Percentiles rank a stretch among this genome's conserved stretches.
phyloP scores from a whole-genome alignment of 306 rosid species.

The Cucurbita maxima region DNA sequence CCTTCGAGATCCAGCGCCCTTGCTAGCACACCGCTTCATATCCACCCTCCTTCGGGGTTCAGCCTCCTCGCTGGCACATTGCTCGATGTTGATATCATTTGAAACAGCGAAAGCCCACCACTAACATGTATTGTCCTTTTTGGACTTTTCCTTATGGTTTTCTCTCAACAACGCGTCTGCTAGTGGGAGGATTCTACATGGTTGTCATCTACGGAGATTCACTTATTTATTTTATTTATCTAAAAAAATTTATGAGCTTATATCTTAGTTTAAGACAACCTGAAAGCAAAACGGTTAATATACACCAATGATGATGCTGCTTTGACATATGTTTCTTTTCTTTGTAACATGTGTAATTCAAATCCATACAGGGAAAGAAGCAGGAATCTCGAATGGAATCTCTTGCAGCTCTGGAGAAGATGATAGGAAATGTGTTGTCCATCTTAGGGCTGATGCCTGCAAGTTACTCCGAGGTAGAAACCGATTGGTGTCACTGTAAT shows the following conservation, averaged over 20 bases:
- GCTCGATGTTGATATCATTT: too few relatives aligned
- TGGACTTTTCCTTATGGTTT: too few relatives aligned
- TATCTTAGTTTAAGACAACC: not conserved
- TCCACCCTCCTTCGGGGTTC: too few relatives aligned
- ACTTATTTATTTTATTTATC: not conserved
- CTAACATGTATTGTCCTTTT: too few relatives aligned
- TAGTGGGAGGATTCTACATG: too few relatives aligned
- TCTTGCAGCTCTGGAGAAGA: slow-evolving; percentile 58
- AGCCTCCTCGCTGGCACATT: too few relatives aligned
- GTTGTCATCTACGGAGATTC: not conserved
- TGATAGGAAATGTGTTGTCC: slow-evolving; percentile 34
- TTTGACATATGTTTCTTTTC: not conserved
- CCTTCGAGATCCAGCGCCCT: too few relatives aligned
- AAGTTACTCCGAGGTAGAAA: slow-evolving; percentile 53
- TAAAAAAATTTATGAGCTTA: not conserved
- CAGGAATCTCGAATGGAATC: slow-evolving; percentile 61
- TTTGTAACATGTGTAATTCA: slow-evolving; percentile 6
- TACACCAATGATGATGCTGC: not conserved
- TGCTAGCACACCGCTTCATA: too few relatives aligned
- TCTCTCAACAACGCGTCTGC: too few relatives aligned
- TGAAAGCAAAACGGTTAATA: not conserved
- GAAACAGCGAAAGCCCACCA: too few relatives aligned
- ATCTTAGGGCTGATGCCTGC: slow-evolving; percentile 68
- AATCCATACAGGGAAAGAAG: slow-evolving; percentile 57
- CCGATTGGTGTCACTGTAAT: not conserved